Evolutionary conservation across 345 rosid genomes (phyloP).

Genomic region (Citrus cavaleriei): DNA sequence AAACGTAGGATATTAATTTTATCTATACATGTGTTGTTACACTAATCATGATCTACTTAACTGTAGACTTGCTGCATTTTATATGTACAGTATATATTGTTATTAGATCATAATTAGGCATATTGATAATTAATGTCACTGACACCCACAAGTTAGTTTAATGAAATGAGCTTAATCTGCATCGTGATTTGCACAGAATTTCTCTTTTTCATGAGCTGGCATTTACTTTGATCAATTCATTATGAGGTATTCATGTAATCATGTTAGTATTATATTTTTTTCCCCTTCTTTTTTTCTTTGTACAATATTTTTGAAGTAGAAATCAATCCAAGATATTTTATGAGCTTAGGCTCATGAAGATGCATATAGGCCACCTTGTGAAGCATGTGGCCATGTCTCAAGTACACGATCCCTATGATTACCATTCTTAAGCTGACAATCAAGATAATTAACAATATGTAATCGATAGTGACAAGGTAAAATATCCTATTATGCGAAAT

Average conservation of each 20-base stretch:
- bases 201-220: conserved; percentile 12
- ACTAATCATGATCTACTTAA: conserved; percentile 2
- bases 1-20: not conserved
- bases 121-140: not conserved
- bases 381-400: not conserved
- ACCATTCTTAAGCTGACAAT: not conserved
- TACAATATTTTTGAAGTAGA: not conserved
- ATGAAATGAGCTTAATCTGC: not conserved
- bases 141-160: not conserved
- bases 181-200: conserved; percentile 2
- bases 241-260: not conserved
- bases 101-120: not conserved
- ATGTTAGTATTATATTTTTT: not conserved
- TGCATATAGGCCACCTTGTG: not conserved
- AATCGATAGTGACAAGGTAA: not conserved
- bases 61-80: not conserved
- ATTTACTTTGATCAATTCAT: conserved; percentile 2
- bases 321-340: not conserved
- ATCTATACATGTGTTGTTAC: not conserved
- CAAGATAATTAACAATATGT: not conserved
- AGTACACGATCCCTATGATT: not conserved
- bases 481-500: too few species aligned
- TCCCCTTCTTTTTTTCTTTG: not conserved
- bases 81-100: not conserved
- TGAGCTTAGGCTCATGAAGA: not conserved